Base-by-base conservation (phyloP, 495 filamentous ascomycete species). In the Aspergillus nidulans region DNA sequence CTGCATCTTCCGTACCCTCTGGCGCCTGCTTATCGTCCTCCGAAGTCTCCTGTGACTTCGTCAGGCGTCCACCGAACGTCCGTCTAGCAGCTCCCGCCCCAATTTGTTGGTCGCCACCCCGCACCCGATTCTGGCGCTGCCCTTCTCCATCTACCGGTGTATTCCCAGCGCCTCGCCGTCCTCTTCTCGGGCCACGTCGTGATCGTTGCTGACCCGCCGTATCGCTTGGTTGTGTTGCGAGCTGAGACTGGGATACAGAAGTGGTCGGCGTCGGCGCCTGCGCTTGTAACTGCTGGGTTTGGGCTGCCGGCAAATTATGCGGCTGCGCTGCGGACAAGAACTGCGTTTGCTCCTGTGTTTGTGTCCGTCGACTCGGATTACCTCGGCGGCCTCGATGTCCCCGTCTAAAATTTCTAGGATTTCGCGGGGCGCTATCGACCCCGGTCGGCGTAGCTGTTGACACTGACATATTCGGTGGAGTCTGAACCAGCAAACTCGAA, bases 21-120 rank as follows among this genome's bases (percentile, higher is more conserved):
- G 39, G 58, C 1, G 34, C 57, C 15, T 52, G 48, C 26, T 71
- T 56, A 9, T 62, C 32, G 4, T 63, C 66, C 25, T 59, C 57
- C 21, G 68, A 21, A 21, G 59, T 47, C 25, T 63, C 62, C 3
- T 67, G 63, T 6, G 66, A 60, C 45, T 67, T 65, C 19, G 71
- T 75, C 50, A 83, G 74, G 41, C 76, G 80, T 21, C 77, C 77
- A 15, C 79, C 77, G 61, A 84, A 85, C 28, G 71, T 65, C 61
- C 82, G 70, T 24, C 76, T 61, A 18, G 30, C 4, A 6, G 30
- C 30, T 34, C 30, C 41, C 51, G 38, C 55, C 34, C 40, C 54
- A 57, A 43, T 36, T 32, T 34, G 50, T 28, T 53, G 62, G 16
- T 65, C 61, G n/a, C 41, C 61, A 49, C 58, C 63, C 15, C 62